phyloP scores from a whole-genome alignment of 495 filamentous ascomycete genomes.

The Viridothelium virens region DNA sequence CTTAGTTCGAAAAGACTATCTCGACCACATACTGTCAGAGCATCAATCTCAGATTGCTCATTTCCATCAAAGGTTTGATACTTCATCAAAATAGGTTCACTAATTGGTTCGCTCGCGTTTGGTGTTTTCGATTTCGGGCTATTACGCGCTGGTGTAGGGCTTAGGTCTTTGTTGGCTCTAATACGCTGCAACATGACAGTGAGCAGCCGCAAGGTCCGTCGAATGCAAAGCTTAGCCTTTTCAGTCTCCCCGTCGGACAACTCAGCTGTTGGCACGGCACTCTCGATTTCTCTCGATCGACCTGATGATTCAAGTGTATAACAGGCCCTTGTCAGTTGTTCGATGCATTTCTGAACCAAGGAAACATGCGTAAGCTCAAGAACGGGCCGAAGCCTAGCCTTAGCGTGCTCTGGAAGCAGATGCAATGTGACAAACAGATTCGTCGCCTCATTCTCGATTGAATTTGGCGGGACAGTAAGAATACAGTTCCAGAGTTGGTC shows the following conservation, averaged over 20 bases:
- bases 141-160: background rate
- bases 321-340: conserved; percentile 46
- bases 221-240: conserved; percentile 18
- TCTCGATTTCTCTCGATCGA: background rate
- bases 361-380: conserved; percentile 66
- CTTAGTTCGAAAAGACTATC: conserved; percentile 46
- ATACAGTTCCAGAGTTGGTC: conserved; percentile 82
- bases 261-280: background rate
- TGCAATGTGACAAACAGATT: conserved; percentile 67
- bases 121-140: background rate
- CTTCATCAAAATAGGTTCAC: background rate
- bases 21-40: conserved; percentile 42
- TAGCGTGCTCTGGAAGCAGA: conserved; percentile 47
- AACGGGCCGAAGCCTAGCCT: conserved; percentile 39
- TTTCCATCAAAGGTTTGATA: conserved; percentile 64
- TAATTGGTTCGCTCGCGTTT: background rate
- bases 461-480: conserved; percentile 57
- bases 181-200: conserved; percentile 20
- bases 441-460: conserved; percentile 62
- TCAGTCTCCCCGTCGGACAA: conserved; percentile 10
- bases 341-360: conserved; percentile 58
- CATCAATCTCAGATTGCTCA: conserved; percentile 46
- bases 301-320: background rate
- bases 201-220: conserved; percentile 22
- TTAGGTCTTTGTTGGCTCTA: conserved; percentile 9